Conservation (phyloP, 345 rosid species). For the Aquilaria malaccensis region DNA sequence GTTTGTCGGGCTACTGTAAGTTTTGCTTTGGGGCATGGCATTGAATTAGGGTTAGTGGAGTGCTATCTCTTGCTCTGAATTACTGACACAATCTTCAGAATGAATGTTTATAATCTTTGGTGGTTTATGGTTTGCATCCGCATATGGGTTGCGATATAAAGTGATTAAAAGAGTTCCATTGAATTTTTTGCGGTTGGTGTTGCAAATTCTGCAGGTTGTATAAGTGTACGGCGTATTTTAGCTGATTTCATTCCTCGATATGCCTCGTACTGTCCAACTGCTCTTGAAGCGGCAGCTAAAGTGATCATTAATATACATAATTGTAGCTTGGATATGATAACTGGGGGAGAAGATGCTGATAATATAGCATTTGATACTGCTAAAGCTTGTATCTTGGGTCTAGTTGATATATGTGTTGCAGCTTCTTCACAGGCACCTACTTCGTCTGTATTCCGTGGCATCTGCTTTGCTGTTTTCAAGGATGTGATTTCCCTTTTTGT, state of each 20-base stretch:
- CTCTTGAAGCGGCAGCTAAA: constrained; percentile 69
- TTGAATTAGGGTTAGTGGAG: too few relatives aligned
- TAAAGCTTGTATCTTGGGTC: constrained; percentile 75
- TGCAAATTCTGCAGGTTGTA: constrained; percentile 59
- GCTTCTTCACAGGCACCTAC: constrained; percentile 47
- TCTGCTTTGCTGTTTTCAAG: constrained; percentile 61
- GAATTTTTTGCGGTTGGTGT: constrained; percentile 8
- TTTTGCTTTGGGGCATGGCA: too few relatives aligned
- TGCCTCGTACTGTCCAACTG: constrained; percentile 69
- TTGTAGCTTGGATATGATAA: constrained; percentile 41
- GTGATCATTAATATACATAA: constrained; percentile 58
- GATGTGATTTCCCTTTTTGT: constrained; percentile 61
- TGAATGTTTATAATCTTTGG: too few relatives aligned
- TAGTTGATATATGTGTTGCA: constrained; percentile 65
- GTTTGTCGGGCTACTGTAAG: too few relatives aligned
- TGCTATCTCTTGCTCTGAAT: too few relatives aligned
- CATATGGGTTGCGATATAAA: too few relatives aligned
- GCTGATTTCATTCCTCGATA: constrained; percentile 90
- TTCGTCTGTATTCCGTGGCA: constrained; percentile 48
- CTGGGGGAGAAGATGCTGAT: constrained; percentile 60
- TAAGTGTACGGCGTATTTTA: constrained; percentile 75
- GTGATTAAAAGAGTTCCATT: neutral
- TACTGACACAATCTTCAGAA: too few relatives aligned
- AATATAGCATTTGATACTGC: constrained; percentile 74
- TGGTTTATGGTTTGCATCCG: too few relatives aligned